Conservation (phyloP, 2,329 filamentous ascomycete species). For the Elsinoe necatrix region DNA sequence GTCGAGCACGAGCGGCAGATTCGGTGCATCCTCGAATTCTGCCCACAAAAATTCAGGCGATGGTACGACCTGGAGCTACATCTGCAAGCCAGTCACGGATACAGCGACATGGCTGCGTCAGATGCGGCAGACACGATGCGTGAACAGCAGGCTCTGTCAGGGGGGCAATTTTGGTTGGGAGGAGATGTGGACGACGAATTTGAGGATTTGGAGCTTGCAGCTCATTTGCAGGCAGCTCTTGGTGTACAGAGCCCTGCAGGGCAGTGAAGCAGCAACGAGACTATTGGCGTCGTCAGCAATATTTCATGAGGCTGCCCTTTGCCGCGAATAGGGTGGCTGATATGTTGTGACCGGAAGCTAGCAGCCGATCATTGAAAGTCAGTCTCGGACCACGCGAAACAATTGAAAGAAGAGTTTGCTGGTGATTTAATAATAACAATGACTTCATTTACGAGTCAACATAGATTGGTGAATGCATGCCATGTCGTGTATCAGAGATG, state of each 20-base stretch:
- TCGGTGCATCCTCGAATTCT: slow-evolving; percentile 43
- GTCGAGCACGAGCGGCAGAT: slow-evolving; percentile 46
- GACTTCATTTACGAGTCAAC: neutral
- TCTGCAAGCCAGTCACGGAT: slow-evolving; percentile 38
- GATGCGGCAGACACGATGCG: slow-evolving; percentile 25
- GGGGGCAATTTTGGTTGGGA: slow-evolving; percentile 41
- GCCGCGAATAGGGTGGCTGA: neutral
- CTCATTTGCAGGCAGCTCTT: slow-evolving; percentile 19
- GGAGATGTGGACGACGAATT: slow-evolving; percentile 23
- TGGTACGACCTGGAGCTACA: slow-evolving; percentile 52
- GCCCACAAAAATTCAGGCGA: slow-evolving; percentile 48
- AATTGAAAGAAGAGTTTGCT: neutral
- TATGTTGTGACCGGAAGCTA: neutral
- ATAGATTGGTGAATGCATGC: neutral
- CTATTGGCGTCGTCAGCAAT: slow-evolving; percentile 1
- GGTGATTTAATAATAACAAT: neutral
- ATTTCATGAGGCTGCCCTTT: neutral
- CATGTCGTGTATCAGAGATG: slow-evolving; percentile 1
- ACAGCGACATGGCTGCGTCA: slow-evolving; percentile 31
- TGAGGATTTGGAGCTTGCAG: slow-evolving; percentile 31
- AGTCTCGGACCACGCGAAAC: neutral
- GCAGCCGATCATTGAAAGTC: slow-evolving; percentile 9
- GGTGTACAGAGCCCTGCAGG: slow-evolving; percentile 1
- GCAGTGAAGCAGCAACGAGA: neutral
- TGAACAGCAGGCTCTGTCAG: slow-evolving; percentile 34